A percentile compares a stretch with the other conserved stretches of the same genome.
Conservation (phyloP, 2,329 filamentous ascomycete genomes). For the Ceratocystis eucalypticola region DNA sequence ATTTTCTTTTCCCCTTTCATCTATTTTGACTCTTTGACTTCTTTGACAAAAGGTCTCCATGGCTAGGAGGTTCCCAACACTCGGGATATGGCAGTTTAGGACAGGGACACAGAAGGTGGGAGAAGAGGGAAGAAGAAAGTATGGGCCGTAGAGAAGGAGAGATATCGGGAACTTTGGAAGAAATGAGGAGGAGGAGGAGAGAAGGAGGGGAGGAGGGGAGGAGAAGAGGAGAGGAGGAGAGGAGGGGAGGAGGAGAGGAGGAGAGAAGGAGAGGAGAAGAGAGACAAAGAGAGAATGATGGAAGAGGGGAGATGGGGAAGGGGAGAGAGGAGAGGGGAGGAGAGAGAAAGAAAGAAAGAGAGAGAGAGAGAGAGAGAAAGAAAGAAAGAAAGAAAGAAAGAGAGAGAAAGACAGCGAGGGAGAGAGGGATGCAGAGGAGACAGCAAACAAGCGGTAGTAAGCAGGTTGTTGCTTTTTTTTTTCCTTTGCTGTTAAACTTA, state of each 20-base stretch:
- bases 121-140: not conserved
- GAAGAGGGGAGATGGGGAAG: not conserved
- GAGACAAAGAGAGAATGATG: not conserved
- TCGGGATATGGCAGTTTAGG: not conserved
- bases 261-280: not conserved
- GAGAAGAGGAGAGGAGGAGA: not conserved
- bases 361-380: not conserved
- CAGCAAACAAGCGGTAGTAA: too few species aligned
- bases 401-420: not conserved
- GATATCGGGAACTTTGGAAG: not conserved
- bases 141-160: not conserved
- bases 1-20: not conserved
- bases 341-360: not conserved
- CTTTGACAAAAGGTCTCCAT: not conserved
- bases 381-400: not conserved
- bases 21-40: not conserved
- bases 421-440: too few species aligned
- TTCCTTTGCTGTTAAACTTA: not conserved
- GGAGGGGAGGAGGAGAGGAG: not conserved
- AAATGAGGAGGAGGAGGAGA: not conserved
- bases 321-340: not conserved
- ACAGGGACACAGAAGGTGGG: not conserved
- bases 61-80: not conserved
- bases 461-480: not conserved
- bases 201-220: not conserved